Percentiles rank a stretch among this genome's conserved stretches.
Conservation (phyloP, 768 basidiomycete genomes). For the Podaxis carcinomalis region DNA sequence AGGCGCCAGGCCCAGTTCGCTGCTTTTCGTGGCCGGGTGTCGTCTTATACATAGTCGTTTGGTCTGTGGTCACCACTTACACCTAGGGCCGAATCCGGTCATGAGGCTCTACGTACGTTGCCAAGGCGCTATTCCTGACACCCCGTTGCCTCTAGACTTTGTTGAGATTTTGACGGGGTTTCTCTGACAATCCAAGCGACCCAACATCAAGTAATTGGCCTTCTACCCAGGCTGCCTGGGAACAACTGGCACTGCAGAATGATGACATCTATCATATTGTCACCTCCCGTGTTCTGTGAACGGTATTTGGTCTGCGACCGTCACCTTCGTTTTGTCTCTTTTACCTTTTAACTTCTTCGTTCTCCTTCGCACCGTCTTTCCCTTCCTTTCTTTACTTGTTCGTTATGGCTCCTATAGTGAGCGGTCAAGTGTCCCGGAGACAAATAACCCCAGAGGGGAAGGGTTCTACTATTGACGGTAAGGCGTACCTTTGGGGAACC, state of each 20-base stretch:
- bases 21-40: not conserved
- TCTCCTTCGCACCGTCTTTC: not conserved
- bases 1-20: no score
- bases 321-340: not conserved
- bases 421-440: constrained; percentile 7
- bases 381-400: not conserved
- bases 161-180: not conserved
- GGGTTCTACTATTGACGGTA: not conserved
- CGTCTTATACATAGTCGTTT: no score
- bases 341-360: not conserved
- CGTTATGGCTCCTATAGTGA: constrained; percentile 1
- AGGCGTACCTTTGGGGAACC: not conserved
- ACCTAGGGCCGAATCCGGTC: not conserved
- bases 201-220: not conserved
- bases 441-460: constrained; percentile 2
- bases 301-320: not conserved
- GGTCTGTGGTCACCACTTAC: not conserved
- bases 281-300: not conserved
- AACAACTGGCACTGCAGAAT: not conserved
- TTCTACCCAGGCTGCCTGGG: not conserved
- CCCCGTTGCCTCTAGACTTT: not conserved
- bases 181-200: not conserved
- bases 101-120: not conserved
- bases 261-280: constrained; percentile 7
- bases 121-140: constrained; percentile 1